phyloP scores from a whole-genome alignment of 257 asterid genomes.

The Lycium barbarum region DNA sequence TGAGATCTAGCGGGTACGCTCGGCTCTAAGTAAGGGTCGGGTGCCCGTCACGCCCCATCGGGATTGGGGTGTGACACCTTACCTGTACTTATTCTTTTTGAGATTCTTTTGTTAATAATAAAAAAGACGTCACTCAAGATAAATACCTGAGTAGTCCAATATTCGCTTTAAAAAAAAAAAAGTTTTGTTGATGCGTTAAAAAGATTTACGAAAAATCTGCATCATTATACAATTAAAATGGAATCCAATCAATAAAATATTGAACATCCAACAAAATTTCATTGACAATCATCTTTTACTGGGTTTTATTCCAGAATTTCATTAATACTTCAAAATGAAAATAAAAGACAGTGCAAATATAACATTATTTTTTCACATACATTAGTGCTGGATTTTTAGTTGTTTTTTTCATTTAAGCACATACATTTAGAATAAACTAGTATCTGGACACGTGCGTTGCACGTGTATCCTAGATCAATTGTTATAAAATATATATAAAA shows the following conservation, averaged over 20 bases:
- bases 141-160: not conserved
- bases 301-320: not conserved
- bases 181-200: constrained; percentile 14
- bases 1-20: too few species aligned
- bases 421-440: not conserved
- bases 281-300: constrained; percentile 9
- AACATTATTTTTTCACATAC: not conserved
- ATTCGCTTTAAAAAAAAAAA: too few species aligned
- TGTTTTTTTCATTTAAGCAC: not conserved
- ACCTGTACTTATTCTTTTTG: too few species aligned
- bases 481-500: too few species aligned
- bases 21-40: too few species aligned
- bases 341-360: not conserved
- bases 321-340: not conserved
- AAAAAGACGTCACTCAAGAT: too few species aligned
- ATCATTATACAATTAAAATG: not conserved
- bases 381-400: not conserved
- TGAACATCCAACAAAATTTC: not conserved
- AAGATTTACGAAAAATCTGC: not conserved
- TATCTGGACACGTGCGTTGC: not conserved
- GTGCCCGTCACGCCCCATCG: too few species aligned
- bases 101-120: too few species aligned
- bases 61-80: too few species aligned
- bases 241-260: not conserved
- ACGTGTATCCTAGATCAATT: too few species aligned